Evolutionary conservation across 345 rosid species (phyloP), one percentile per base, ranked within the genome.

Genomic region (Arabis alpina): DNA sequence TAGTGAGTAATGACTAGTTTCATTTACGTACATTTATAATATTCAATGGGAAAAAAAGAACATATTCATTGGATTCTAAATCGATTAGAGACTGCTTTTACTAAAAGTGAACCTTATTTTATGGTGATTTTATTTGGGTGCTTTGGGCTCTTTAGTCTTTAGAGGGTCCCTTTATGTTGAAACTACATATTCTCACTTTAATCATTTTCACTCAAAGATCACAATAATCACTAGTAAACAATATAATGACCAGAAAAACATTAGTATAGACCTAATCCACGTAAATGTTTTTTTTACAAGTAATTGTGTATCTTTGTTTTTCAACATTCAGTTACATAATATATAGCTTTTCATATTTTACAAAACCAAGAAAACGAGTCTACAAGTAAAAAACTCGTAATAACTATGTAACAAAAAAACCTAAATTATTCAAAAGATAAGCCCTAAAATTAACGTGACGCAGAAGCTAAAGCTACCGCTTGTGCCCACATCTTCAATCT

Each of bases 401-500:
- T 47, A 32, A 64, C 43, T 6, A 54, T 23, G 10, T 2, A 0
- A 43, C 32, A 28, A 24, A 39, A 30, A 32, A 32, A 5, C 6
- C 5, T 2, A 45, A 45, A 3, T 30, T 10, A 50, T 25, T 14
- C 1, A 2, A 36, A 39, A 48, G 8, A 55, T 10, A 49, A 73
- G 42, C 30, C 54, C 68, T 50, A 73, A 47, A 15, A 13, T 54
- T 73, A 64, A 54, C 80, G 78, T 32, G 97, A 40, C 1, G 97
- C 85, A 11, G 84, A 87, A 27, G 88, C 75, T 54, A 76, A 62
- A 10, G 97, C 98, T 79, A 93, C 98, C 0, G 94, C 91, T 72
- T 91, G 97, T 73, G 98, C 98, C 98, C 98, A 93, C 67, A 86
- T 89, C 81, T 84, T 93, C 11, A 93, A 82, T 75, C 98, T 77